phyloP scores from a whole-genome alignment of 768 basidiomycete species.

The Chalciporus chontae region DNA sequence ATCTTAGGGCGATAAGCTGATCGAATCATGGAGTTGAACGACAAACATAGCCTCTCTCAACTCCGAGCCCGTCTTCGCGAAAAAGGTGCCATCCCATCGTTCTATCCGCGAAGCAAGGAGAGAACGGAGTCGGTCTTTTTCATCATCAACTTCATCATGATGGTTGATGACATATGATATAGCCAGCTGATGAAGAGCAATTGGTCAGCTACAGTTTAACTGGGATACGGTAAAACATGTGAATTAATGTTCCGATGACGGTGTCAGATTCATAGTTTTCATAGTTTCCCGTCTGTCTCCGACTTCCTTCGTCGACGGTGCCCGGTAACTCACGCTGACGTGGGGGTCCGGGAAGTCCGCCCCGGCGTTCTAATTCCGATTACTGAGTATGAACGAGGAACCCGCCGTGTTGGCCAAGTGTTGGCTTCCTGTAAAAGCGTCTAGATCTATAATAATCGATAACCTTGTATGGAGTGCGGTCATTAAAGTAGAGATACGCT shows the following conservation, averaged over 20 bases:
- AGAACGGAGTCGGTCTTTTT: neutral
- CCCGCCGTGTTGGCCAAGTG: constrained; percentile 4
- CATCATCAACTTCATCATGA: constrained; percentile 11
- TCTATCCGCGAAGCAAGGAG: constrained; percentile 25
- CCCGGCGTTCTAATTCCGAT: constrained; percentile 4
- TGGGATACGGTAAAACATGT: constrained; percentile 6
- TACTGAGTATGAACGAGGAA: neutral
- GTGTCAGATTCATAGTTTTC: neutral
- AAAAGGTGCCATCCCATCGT: neutral
- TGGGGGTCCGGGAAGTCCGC: neutral
- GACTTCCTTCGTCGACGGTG: too few species aligned
- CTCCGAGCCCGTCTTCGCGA: too few species aligned
- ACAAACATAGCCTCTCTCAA: constrained; percentile 6
- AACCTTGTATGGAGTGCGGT: constrained; percentile 13
- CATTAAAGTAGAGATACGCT: constrained; percentile 10
- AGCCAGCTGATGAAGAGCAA: too few species aligned
- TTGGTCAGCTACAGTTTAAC: neutral
- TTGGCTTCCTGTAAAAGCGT: constrained; percentile 1
- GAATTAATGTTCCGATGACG: constrained; percentile 6
- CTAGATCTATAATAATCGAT: neutral
- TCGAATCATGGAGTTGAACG: neutral
- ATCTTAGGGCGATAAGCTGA: neutral
- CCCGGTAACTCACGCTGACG: neutral
- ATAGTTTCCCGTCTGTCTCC: neutral
- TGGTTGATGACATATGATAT: neutral